Evolutionary conservation across 2,329 filamentous ascomycete species (phyloP).

Genomic region (Verticillium nonalfalfae): DNA sequence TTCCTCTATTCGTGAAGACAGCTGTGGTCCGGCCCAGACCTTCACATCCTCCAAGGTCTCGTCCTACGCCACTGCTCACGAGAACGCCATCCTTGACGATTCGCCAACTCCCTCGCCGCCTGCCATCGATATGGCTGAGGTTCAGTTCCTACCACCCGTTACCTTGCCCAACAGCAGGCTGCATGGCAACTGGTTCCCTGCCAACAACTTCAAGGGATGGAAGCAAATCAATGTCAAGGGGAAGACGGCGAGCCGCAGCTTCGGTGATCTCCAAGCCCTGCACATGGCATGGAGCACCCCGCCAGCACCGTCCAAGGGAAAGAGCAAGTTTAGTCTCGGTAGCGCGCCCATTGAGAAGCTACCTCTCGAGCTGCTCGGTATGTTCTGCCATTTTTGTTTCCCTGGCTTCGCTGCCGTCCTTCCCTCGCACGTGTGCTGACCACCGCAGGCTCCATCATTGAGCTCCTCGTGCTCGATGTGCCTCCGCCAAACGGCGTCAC

Average conservation of each 20-base stretch:
- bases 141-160: slow-evolving; percentile 43
- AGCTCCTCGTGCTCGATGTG: slow-evolving; percentile 66
- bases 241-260: slow-evolving; percentile 55
- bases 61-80: slow-evolving; percentile 43
- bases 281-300: slow-evolving; percentile 47
- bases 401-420: slow-evolving; percentile 6
- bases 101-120: slow-evolving; percentile 25
- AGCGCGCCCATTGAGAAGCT: slow-evolving; percentile 58
- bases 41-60: slow-evolving; percentile 60
- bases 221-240: slow-evolving; percentile 55
- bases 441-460: slow-evolving; percentile 61
- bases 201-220: slow-evolving; percentile 55
- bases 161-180: slow-evolving; percentile 50
- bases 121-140: slow-evolving; percentile 30
- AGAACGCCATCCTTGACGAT: slow-evolving; percentile 43
- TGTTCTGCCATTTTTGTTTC: slow-evolving; percentile 21
- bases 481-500: slow-evolving; percentile 67
- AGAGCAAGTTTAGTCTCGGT: slow-evolving; percentile 34
- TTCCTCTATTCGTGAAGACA: slow-evolving; percentile 56
- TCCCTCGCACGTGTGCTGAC: slow-evolving; percentile 4
- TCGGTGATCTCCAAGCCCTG: slow-evolving; percentile 50
- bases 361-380: slow-evolving; percentile 66
- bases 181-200: slow-evolving; percentile 53
- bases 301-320: slow-evolving; percentile 19
- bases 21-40: slow-evolving; percentile 52